Evolutionary conservation across 2,329 filamentous ascomycete genomes (phyloP), one percentile per base, ranked within the genome.

Genomic region (Beauveria bassiana): DNA sequence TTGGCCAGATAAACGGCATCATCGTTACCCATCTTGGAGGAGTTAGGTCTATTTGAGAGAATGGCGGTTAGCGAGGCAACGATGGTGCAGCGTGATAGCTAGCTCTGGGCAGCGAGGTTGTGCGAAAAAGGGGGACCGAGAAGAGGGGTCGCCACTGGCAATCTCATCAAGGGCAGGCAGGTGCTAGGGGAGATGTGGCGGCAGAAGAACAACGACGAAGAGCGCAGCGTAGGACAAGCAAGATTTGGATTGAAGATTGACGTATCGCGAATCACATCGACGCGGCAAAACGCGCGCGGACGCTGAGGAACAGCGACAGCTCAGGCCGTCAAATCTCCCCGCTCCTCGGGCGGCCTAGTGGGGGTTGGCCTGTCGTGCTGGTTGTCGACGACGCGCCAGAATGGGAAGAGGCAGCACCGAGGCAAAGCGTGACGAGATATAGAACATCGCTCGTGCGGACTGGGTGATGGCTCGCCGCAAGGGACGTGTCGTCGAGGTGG

Each of bases 1-100:
- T 98, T 98, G 82, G 95, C 95, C 78, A 98, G 89, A 81, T 98
- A 98, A 76, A 99, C 95, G 74, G 93, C 93, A 83, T 98, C 93
- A 86, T 98, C 93, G 86, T 96, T 91, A 87, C 90, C 92, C 93
- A 98, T 98, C 83, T 83, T 93, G 84, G 77, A 79, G 71, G 68
- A 49, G 71, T 70, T 61, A 63, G 63, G 54, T 61, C 52, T 55
- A 58, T 58, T 59, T 34, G 40, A 63, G n/a, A 66, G 68, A 68
- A 68, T 55, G 63, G 65, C n/a, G 22, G 53, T 60, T 64, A 63
- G 65, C 59, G 63, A 65, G 68, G 66, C 67, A 64, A 65, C 64
- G 66, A 69, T 49, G 20, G 42, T 10, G 50, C 16, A 52, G 46
- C 7, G 53, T 55, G 28, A 10, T 65, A 65, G 66, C 62, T 52